Evolutionary conservation across 345 rosid species (phyloP).

Genomic region (Citrus cavaleriei): DNA sequence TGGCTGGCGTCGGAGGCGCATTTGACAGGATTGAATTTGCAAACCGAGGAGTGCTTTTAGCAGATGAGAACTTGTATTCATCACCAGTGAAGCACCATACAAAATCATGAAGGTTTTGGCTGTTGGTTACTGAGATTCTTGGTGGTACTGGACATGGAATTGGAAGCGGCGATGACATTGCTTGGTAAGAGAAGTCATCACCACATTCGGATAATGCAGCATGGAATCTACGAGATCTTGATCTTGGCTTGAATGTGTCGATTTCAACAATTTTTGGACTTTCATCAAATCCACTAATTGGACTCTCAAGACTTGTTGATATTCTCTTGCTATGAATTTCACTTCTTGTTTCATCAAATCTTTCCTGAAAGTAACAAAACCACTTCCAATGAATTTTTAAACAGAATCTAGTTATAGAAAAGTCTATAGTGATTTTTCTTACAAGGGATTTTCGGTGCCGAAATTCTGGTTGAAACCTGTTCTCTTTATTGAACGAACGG

Average conservation of each 20-base stretch:
- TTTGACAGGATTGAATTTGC: slow-evolving; percentile 1
- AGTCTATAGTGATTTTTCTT: slow-evolving; percentile 11
- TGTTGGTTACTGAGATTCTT: slow-evolving; percentile 24
- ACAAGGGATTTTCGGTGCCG: slow-evolving; percentile 42
- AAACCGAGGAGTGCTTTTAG: slow-evolving; percentile 68
- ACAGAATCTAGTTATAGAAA: not conserved
- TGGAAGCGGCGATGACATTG: slow-evolving; percentile 36
- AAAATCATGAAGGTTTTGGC: slow-evolving; percentile 28
- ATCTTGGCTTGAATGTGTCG: slow-evolving; percentile 47
- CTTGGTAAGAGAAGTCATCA: slow-evolving; percentile 32
- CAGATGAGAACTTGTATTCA: slow-evolving; percentile 46
- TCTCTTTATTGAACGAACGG: slow-evolving; percentile 40
- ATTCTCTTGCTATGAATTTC: slow-evolving; percentile 37
- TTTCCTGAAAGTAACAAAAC: slow-evolving; percentile 23
- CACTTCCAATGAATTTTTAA: not conserved
- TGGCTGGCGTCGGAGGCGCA: slow-evolving; percentile 37
- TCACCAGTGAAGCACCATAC: slow-evolving; percentile 44
- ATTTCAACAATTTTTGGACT: slow-evolving; percentile 57
- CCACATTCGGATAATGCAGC: slow-evolving; percentile 33
- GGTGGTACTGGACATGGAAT: slow-evolving; percentile 31
- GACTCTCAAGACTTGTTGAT: slow-evolving; percentile 11
- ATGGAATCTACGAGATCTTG: slow-evolving; percentile 37
- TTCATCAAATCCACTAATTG: slow-evolving; percentile 29
- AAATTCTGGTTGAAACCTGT: slow-evolving; percentile 24
- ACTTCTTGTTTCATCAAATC: slow-evolving; percentile 34